Conservation (phyloP, 2,329 filamentous ascomycete genomes). For the Neospermospora avenae region DNA sequence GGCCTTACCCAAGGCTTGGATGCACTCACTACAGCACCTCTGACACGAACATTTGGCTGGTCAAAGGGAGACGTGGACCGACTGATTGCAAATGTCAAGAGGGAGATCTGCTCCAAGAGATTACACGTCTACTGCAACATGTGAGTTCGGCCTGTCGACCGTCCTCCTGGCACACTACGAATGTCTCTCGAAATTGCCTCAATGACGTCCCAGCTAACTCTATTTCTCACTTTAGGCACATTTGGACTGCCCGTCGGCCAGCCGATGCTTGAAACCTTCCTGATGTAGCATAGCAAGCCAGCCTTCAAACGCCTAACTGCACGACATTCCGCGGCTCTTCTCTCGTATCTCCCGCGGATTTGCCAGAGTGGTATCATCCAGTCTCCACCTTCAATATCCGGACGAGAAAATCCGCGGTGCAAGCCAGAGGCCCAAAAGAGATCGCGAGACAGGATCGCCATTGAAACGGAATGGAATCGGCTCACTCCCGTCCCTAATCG, state of each 20-base stretch:
- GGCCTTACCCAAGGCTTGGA: slow-evolving; percentile 71
- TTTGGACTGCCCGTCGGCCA: slow-evolving; percentile 33
- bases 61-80: slow-evolving; percentile 57
- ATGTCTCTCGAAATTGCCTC: slow-evolving; percentile 3
- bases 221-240: slow-evolving; percentile 27
- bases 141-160: slow-evolving; percentile 51
- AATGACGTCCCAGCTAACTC: slow-evolving; percentile 9
- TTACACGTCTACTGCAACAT: slow-evolving; percentile 72
- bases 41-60: slow-evolving; percentile 64
- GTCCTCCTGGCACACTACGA: background rate
- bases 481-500: background rate
- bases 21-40: slow-evolving; percentile 68
- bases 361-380: background rate
- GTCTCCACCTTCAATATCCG: slow-evolving; percentile 4
- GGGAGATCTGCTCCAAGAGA: slow-evolving; percentile 65
- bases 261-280: slow-evolving; percentile 12
- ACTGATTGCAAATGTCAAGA: slow-evolving; percentile 60
- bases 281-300: slow-evolving; percentile 6
- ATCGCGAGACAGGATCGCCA: background rate
- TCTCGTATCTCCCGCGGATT: slow-evolving; percentile 1
- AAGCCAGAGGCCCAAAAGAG: background rate
- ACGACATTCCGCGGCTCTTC: slow-evolving; percentile 13
- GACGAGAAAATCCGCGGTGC: slow-evolving; percentile 4
- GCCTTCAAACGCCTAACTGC: slow-evolving; percentile 12
- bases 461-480: background rate